phyloP scores from a whole-genome alignment of 768 basidiomycete genomes.

The Daedaleopsis nitida region DNA sequence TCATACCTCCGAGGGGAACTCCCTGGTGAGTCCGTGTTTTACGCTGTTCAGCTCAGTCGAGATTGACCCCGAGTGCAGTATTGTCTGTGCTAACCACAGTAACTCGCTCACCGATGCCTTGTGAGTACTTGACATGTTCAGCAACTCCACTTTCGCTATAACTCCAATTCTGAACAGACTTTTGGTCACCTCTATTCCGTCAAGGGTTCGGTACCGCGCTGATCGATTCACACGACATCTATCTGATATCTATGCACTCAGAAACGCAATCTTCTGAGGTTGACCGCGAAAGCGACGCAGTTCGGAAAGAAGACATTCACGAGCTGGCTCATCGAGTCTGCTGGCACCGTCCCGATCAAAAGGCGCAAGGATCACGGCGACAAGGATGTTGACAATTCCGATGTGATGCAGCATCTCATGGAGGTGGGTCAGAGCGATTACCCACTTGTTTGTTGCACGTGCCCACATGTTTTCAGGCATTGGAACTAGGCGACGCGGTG shows the following conservation, averaged over 20 bases:
- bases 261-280: slow-evolving; percentile 77
- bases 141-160: background rate
- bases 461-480: slow-evolving; percentile 47
- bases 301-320: slow-evolving; percentile 85
- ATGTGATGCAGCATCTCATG: slow-evolving; percentile 68
- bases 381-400: slow-evolving; percentile 61
- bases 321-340: slow-evolving; percentile 88
- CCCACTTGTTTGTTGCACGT: background rate
- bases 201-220: slow-evolving; percentile 45
- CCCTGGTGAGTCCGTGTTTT: slow-evolving; percentile 58
- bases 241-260: slow-evolving; percentile 29
- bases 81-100: slow-evolving; percentile 85
- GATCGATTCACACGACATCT: background rate
- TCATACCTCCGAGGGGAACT: slow-evolving; percentile 69
- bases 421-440: slow-evolving; percentile 43
- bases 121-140: slow-evolving; percentile 43
- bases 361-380: slow-evolving; percentile 70
- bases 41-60: background rate
- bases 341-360: slow-evolving; percentile 83
- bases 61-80: slow-evolving; percentile 43
- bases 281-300: slow-evolving; percentile 88
- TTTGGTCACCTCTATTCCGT: slow-evolving; percentile 73
- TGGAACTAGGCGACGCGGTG: slow-evolving; percentile 76
- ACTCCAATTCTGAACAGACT: slow-evolving; percentile 45
- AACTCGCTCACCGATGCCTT: slow-evolving; percentile 87